phyloP scores from a whole-genome alignment of 1,284 basidiomycete genomes.

The Mycena sp. region DNA sequence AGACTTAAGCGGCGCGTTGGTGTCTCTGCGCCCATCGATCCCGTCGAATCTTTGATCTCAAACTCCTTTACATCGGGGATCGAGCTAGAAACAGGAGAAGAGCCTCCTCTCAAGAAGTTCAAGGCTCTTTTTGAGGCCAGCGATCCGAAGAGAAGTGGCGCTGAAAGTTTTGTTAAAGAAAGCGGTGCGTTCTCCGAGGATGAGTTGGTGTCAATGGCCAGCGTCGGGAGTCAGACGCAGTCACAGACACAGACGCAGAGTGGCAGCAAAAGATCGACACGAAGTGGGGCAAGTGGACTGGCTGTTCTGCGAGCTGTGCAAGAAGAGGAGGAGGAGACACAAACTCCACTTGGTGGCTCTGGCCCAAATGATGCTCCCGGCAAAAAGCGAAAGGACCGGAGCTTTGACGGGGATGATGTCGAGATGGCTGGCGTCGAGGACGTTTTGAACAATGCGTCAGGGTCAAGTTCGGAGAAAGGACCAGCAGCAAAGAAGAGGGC shows the following conservation, averaged over 20 bases:
- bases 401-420: conserved; percentile 45
- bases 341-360: not conserved
- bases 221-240: conserved; percentile 44
- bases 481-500: conserved; percentile 30
- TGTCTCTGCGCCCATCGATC: conserved; percentile 1
- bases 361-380: conserved; percentile 31
- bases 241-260: conserved; percentile 49
- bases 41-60: not conserved
- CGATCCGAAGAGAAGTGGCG: conserved; percentile 56
- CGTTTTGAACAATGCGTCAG: conserved; percentile 14
- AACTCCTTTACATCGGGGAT: conserved; percentile 21
- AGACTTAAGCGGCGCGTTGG: conserved; percentile 29
- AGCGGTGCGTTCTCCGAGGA: conserved; percentile 31
- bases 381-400: conserved; percentile 45
- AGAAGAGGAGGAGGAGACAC: conserved; percentile 61
- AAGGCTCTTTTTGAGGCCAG: conserved; percentile 76
- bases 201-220: conserved; percentile 17
- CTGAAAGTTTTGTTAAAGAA: conserved; percentile 33
- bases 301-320: conserved; percentile 54
- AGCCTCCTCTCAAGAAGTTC: conserved; percentile 74
- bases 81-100: conserved; percentile 36
- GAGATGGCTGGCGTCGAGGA: conserved; percentile 50
- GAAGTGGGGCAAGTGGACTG: conserved; percentile 18
- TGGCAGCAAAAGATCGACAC: conserved; percentile 23
- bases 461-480: conserved; percentile 22